Evolutionary conservation across 768 basidiomycete species (phyloP).

Genomic region (Symmetrospora coprosmae): DNA sequence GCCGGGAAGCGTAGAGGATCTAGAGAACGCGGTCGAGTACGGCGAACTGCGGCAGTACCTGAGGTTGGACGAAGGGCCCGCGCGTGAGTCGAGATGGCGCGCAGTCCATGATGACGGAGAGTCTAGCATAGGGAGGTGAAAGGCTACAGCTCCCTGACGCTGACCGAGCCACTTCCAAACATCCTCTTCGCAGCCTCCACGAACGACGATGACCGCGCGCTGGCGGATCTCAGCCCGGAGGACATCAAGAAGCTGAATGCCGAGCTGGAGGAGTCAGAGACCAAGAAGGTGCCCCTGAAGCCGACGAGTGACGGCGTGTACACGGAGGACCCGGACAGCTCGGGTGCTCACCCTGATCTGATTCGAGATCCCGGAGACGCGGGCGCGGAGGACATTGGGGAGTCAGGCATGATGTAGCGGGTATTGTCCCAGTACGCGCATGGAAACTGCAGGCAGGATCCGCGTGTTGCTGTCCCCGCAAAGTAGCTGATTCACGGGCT

Average conservation of each 20-base stretch:
- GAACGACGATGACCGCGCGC: conserved; percentile 11
- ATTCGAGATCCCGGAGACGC: conserved; percentile 6
- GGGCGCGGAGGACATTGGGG: conserved; percentile 11
- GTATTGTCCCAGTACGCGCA: too few species aligned
- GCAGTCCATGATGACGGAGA: too few species aligned
- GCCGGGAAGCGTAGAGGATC: conserved; percentile 21
- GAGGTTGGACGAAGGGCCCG: conserved; percentile 12
- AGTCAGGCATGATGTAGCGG: neutral
- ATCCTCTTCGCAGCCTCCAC: too few species aligned
- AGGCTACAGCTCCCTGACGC: too few species aligned
- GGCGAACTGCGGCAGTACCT: conserved; percentile 29
- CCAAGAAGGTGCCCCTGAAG: neutral
- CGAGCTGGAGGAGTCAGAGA: conserved; percentile 8
- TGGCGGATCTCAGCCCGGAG: neutral
- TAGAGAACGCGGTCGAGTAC: conserved; percentile 34
- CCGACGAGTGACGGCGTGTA: neutral
- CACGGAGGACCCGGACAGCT: conserved; percentile 6
- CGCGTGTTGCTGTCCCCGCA: too few species aligned
- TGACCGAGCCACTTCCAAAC: too few species aligned
- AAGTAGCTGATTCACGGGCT: too few species aligned
- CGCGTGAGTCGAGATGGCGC: too few species aligned
- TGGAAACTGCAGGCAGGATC: too few species aligned
- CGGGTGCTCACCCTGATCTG: neutral
- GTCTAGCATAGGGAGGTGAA: too few species aligned
- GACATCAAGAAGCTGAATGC: conserved; percentile 3